Percentiles rank a stretch among this genome's conserved stretches.
Evolutionary conservation across 495 filamentous ascomycete species (phyloP).

Genomic region (Lineolata rhizophorae): DNA sequence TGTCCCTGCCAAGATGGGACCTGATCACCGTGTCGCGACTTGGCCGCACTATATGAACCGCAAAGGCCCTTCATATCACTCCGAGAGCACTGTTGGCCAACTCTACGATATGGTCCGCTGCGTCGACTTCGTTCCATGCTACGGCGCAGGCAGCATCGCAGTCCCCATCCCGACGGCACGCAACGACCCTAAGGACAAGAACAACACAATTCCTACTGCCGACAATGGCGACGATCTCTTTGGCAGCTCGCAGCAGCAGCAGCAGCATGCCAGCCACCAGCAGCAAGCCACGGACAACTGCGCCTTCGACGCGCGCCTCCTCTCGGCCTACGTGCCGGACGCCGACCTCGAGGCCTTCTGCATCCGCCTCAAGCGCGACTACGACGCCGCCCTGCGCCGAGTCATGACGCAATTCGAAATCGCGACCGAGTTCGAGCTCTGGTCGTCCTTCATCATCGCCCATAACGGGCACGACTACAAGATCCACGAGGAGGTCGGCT

Average conservation of each 20-base stretch:
- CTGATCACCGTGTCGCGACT: no score
- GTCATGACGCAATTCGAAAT: slow-evolving; percentile 78
- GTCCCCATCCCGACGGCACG: no score
- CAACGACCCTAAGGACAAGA: no score
- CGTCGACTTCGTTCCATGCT: slow-evolving; percentile 48
- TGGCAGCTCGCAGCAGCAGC: no score
- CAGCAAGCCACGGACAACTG: no score
- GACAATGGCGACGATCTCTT: no score
- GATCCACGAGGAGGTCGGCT: slow-evolving; percentile 59
- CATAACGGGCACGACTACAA: slow-evolving; percentile 62
- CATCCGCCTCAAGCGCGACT: slow-evolving; percentile 40
- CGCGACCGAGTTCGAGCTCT: slow-evolving; percentile 76
- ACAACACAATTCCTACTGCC: no score
- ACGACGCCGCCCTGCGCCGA: slow-evolving; percentile 54
- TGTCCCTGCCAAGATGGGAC: slow-evolving; percentile 33
- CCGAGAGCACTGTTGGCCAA: slow-evolving; percentile 51
- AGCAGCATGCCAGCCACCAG: no score
- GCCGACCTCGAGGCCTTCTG: slow-evolving; percentile 10
- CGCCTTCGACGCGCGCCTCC: slow-evolving; percentile 58
- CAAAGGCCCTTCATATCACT: slow-evolving; percentile 36
- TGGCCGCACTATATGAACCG: slow-evolving; percentile 95
- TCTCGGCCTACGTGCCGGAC: slow-evolving; percentile 35
- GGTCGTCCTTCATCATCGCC: slow-evolving; percentile 58
- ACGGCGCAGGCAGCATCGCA: no score
- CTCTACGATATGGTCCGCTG: slow-evolving; percentile 55